phyloP scores from a whole-genome alignment of 441 rosid genomes.

The Sinapis alba region DNA sequence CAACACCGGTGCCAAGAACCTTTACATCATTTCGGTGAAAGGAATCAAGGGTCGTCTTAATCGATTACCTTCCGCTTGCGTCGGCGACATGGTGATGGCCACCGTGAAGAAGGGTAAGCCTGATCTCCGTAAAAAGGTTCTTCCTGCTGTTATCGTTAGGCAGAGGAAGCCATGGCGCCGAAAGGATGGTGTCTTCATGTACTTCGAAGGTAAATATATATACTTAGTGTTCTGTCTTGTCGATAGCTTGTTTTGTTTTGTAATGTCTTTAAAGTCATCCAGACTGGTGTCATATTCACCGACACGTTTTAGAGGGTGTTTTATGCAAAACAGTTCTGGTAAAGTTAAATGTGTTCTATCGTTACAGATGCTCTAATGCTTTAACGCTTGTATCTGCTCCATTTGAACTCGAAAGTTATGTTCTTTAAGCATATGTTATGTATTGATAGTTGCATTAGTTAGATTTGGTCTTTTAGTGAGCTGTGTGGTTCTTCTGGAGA shows the following conservation, averaged over 20 bases:
- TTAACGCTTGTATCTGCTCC: conserved; percentile 68
- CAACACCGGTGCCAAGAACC: conserved; percentile 84
- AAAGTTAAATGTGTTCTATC: conserved; percentile 47
- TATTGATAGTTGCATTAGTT: too few relatives aligned
- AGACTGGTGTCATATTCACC: conserved; percentile 27
- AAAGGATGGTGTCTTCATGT: conserved; percentile 61
- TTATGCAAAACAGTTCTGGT: conserved; percentile 30
- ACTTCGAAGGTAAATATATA: not conserved
- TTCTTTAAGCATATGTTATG: not conserved
- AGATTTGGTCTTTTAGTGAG: too few relatives aligned
- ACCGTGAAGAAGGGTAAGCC: conserved; percentile 54
- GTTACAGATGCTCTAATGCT: conserved; percentile 53
- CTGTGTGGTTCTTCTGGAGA: too few relatives aligned
- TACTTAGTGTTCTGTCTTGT: not conserved
- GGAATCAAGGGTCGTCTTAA: conserved; percentile 83
- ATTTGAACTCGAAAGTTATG: conserved; percentile 47
- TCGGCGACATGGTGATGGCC: conserved; percentile 95
- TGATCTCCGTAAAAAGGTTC: not conserved
- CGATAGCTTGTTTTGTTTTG: not conserved
- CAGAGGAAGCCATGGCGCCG: conserved; percentile 49
- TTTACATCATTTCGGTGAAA: conserved; percentile 79
- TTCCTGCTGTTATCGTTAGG: not conserved
- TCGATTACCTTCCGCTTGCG: conserved; percentile 79
- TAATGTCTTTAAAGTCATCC: not conserved
- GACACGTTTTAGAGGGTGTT: conserved; percentile 6